Conservation (phyloP, 2,329 filamentous ascomycete genomes). For the Aspergillus flavus region DNA sequence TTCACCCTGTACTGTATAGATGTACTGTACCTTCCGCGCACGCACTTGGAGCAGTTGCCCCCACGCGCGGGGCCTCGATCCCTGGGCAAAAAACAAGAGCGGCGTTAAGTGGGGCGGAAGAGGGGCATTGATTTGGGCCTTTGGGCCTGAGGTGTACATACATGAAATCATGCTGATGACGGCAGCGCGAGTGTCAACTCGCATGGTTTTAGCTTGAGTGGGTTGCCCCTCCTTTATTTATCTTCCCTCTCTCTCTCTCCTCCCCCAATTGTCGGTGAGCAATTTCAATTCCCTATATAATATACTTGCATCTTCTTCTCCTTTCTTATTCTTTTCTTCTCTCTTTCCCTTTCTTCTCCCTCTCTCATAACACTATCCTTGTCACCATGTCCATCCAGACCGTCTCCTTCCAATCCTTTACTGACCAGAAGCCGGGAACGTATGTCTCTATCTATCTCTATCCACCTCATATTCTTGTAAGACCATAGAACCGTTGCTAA, state of each 20-base stretch:
- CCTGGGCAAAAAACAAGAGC: neutral
- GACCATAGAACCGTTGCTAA: neutral
- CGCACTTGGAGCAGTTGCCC: neutral
- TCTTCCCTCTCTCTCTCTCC: constrained; percentile 10
- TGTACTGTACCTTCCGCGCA: neutral
- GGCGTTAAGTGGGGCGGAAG: neutral
- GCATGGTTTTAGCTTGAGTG: neutral
- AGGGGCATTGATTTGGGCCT: neutral
- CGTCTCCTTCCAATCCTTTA: constrained; percentile 80
- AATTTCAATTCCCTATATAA: neutral
- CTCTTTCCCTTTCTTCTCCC: constrained; percentile 12
- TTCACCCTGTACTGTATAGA: too few relatives aligned
- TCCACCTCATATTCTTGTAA: constrained; percentile 15
- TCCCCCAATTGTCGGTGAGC: neutral
- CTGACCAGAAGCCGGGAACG: constrained; percentile 99
- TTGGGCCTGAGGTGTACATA: neutral
- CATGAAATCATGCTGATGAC: neutral
- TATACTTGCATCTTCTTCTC: constrained; percentile 12
- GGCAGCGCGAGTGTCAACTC: neutral
- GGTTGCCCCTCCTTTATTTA: constrained; percentile 13
- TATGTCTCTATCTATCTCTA: constrained; percentile 53
- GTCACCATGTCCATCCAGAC: constrained; percentile 71
- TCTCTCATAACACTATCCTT: constrained; percentile 10
- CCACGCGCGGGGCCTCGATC: neutral
- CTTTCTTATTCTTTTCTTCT: constrained; percentile 5